Percentiles rank a stretch among this genome's conserved stretches.
Conservation (phyloP, 768 basidiomycete species). For the Tulasnella sp. region DNA sequence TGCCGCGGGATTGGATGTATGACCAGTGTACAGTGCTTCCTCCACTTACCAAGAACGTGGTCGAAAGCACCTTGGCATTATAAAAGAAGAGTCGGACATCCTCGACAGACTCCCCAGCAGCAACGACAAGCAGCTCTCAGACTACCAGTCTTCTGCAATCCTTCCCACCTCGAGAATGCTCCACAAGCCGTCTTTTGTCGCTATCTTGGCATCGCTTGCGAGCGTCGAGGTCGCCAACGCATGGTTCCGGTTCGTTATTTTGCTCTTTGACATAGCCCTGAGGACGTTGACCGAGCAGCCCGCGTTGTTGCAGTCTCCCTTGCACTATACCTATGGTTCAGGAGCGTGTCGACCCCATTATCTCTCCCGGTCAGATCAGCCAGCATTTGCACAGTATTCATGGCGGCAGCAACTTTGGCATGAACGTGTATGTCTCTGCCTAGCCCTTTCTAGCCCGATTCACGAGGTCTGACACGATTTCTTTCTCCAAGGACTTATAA, state of each 20-base stretch:
- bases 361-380: constrained; percentile 4
- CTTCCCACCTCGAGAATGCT: background rate
- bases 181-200: background rate
- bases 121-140: background rate
- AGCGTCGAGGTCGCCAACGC: constrained; percentile 11
- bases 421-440: background rate
- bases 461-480: background rate
- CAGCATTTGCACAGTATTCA: constrained; percentile 19
- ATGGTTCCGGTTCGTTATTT: constrained; percentile 11
- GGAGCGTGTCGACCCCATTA: constrained; percentile 20
- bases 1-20: background rate
- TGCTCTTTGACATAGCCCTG: background rate
- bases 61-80: background rate
- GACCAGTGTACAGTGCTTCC: too few species aligned
- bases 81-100: background rate
- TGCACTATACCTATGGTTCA: constrained; percentile 10
- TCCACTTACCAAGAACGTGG: too few species aligned
- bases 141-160: background rate
- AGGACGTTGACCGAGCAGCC: background rate
- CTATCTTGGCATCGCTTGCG: background rate
- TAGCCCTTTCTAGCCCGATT: background rate
- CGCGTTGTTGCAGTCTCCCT: constrained; percentile 3
- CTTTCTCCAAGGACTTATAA: constrained; percentile 18
- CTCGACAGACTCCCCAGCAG: background rate
- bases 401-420: background rate